Conservation (phyloP, 1,284 basidiomycete genomes). For the Porogramme epimiltina region DNA sequence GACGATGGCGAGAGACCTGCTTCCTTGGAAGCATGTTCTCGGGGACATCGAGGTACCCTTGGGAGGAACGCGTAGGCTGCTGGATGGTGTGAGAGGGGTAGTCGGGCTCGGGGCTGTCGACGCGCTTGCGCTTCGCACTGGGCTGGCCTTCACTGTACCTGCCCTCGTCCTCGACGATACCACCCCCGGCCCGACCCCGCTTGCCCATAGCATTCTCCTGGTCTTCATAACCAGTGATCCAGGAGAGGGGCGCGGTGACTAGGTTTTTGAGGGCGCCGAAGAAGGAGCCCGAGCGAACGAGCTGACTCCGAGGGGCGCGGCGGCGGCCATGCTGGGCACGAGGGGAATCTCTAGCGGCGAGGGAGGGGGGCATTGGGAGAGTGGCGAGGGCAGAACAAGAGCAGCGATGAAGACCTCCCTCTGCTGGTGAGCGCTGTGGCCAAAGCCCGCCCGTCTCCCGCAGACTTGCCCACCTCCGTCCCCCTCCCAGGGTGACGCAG, state of each 20-base stretch:
- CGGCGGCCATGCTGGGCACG: slow-evolving; percentile 21
- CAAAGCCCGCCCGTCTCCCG: slow-evolving; percentile 1
- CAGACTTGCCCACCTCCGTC: slow-evolving; percentile 4
- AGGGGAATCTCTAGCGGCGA: slow-evolving; percentile 20
- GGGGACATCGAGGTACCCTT: slow-evolving; percentile 34
- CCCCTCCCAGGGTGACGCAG: neutral
- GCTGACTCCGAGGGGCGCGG: slow-evolving; percentile 17
- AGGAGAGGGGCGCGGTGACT: slow-evolving; percentile 29
- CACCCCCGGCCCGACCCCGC: slow-evolving; percentile 20
- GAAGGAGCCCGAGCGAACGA: slow-evolving; percentile 29
- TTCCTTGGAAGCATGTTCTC: slow-evolving; percentile 19
- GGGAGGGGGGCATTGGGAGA: slow-evolving; percentile 19
- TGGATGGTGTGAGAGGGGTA: slow-evolving; percentile 5
- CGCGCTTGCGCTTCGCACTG: slow-evolving; percentile 31
- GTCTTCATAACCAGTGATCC: slow-evolving; percentile 27
- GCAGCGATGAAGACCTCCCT: slow-evolving; percentile 2
- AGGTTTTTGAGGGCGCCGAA: slow-evolving; percentile 34
- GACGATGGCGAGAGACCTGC: slow-evolving; percentile 7
- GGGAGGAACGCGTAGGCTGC: slow-evolving; percentile 16
- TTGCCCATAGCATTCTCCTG: slow-evolving; percentile 27
- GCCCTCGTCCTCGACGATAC: slow-evolving; percentile 17
- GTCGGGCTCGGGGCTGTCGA: slow-evolving; percentile 26
- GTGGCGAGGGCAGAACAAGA: slow-evolving; percentile 19
- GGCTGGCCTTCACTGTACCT: slow-evolving; percentile 23
- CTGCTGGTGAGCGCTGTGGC: slow-evolving; percentile 12